phyloP scores from a whole-genome alignment of 495 filamentous ascomycete genomes.

The Immersiella caudata region DNA sequence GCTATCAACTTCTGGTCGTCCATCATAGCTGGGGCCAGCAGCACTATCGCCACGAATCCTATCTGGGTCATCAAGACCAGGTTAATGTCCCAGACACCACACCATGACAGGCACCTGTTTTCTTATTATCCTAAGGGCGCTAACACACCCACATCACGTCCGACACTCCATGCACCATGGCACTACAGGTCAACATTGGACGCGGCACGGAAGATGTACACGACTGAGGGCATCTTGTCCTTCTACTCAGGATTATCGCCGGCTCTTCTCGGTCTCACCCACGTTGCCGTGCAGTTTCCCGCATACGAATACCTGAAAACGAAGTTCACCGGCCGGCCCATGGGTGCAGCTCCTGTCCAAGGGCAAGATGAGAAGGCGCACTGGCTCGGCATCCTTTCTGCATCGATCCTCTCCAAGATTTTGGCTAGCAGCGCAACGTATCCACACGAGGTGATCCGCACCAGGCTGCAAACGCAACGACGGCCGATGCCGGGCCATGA shows the following conservation, averaged over 20 bases:
- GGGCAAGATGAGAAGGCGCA: constrained; percentile 43
- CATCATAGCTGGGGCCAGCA: constrained; percentile 85
- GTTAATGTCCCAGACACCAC: constrained; percentile 81
- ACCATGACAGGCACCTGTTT: constrained; percentile 39
- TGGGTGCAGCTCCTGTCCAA: constrained; percentile 63
- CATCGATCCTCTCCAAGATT: constrained; percentile 93
- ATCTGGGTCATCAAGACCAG: constrained; percentile 99
- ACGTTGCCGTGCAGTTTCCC: constrained; percentile 97
- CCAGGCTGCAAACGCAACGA: constrained; percentile 84
- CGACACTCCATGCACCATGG: constrained; percentile 68
- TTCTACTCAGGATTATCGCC: constrained; percentile 97
- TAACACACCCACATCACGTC: constrained; percentile 53
- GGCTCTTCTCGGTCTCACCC: constrained; percentile 86
- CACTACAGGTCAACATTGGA: constrained; percentile 86
- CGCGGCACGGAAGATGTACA: constrained; percentile 94
- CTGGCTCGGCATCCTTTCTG: constrained; percentile 73
- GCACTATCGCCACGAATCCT: constrained; percentile 94
- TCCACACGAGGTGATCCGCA: constrained; percentile 94
- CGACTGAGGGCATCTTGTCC: constrained; percentile 77
- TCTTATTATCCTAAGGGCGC: constrained; percentile 46
- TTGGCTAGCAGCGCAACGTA: constrained; percentile 95
- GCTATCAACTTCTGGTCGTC: constrained; percentile 70
- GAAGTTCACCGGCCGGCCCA: constrained; percentile 82
- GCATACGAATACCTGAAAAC: constrained; percentile 92
- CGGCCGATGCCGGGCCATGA: constrained; percentile 59